Evolutionary conservation across 228 moss, liverwort and hornwort species (phyloP), one percentile per base, ranked within the genome.

Genomic region (Sphagnum magellanicum): DNA sequence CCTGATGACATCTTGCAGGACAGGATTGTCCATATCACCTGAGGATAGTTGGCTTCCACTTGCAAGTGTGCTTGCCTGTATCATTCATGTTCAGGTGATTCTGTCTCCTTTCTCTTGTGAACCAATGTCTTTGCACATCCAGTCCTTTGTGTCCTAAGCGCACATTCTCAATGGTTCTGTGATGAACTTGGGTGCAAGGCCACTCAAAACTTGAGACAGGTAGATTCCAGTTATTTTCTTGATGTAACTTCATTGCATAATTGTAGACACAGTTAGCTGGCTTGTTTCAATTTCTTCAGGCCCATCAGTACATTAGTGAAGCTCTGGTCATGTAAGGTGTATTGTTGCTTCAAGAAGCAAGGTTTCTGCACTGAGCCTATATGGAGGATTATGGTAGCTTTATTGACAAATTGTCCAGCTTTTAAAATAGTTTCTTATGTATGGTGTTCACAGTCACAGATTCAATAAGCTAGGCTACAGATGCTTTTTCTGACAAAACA

Each of bases 21-120:
- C 88, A 53, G 93, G 93, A 51, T 81, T 97, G 50, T 97, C 97
- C 49, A 50, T 97, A 55, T 91, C 91, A 62, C 92, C 98, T 1
- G 94, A 98, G 51, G 94, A 92, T 72, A 93, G 93, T 70, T 94
- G 98, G 98, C 85, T 98, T 74, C 98, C 98, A 49, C 71, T 92
- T 67, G 90, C 90, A 48, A 94, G 98, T 75, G 79, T 98, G 59
- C 74, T 93, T 72, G 94, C 94, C 62, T 90, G 98, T 80, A 89
- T 94, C 67, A 79, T 85, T 63, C 98, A 98, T 78, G 92, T 98
- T 76, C 97, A 98, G 93, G 97, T 98, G 68, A 49, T 71, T 77
- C 52, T 50, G 14, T 66, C 66, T 16, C 32, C 32, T 32, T 32
- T 32, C 32, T 32, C 32, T 32, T 32, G 32, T 32, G 32, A 32